Evolutionary conservation across 768 basidiomycete species (phyloP).

Genomic region (Porpolomopsis calyptriformis): DNA sequence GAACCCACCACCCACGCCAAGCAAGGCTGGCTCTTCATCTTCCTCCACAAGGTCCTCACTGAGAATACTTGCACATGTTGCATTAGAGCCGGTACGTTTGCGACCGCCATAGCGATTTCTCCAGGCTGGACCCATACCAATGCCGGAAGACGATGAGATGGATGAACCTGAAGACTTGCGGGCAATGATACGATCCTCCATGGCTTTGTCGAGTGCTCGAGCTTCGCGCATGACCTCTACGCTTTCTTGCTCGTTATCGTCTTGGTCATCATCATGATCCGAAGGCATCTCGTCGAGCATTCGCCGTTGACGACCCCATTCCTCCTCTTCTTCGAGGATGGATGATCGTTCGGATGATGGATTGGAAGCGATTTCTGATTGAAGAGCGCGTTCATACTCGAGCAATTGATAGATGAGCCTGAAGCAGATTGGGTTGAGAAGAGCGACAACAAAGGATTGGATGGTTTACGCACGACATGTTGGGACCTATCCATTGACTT

Average conservation of each 20-base stretch:
- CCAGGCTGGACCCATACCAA: conserved; percentile 62
- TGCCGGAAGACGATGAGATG: conserved; percentile 32
- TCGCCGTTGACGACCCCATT: conserved; percentile 64
- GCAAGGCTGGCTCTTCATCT: conserved; percentile 64
- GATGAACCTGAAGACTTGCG: conserved; percentile 60
- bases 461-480: conserved; percentile 72
- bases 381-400: conserved; percentile 77
- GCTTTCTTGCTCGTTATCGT: conserved; percentile 45
- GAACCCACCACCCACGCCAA: conserved; percentile 61
- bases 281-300: conserved; percentile 46
- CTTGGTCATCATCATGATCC: conserved; percentile 27
- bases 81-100: conserved; percentile 63
- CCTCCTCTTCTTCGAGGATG: conserved; percentile 59
- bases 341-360: conserved; percentile 46
- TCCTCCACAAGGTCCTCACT: conserved; percentile 78
- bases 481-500: conserved; percentile 80
- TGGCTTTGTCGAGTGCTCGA: conserved; percentile 73
- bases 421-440: conserved; percentile 1
- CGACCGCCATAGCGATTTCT: conserved; percentile 50
- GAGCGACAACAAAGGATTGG: conserved; percentile 5
- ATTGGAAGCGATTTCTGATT: conserved; percentile 38
- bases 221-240: conserved; percentile 63
- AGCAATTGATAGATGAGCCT: conserved; percentile 86
- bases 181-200: conserved; percentile 73
- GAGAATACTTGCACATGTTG: conserved; percentile 61